Evolutionary conservation across 306 rosid genomes (phyloP), one percentile per base, ranked within the genome.

Genomic region (Amphicarpaea edgeworthii): DNA sequence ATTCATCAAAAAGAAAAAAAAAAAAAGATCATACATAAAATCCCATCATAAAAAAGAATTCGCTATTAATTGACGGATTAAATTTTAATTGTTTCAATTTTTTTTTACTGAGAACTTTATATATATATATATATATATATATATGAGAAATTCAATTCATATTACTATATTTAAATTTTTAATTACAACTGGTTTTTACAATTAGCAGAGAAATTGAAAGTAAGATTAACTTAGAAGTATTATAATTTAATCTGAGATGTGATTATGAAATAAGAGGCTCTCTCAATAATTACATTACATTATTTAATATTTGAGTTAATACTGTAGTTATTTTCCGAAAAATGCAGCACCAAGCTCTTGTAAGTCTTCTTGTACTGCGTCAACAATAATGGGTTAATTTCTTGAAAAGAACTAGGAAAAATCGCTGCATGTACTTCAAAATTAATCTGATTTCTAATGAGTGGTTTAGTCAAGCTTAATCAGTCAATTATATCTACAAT

Each of bases 401-500:
- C n/a, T n/a, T n/a, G 26, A 12, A 6, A 45, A 69, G 1, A 26
- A 23, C 20, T 17, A 12, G 15, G 8, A 16, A 16, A 49, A 10
- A 45, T 23, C 8, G 21, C 15, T 0, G 34, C 10, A 46, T 4
- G 34, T 4, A 14, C 49, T 19, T 74, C 7, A 32, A 46, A 62
- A 62, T n/a, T n/a, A n/a, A n/a, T 34, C 50, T 15, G 20, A 24
- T 40, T 38, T 17, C 19, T 14, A 55, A 54, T 19, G 47, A 68
- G 54, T 67, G 32, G 38, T 15, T 51, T 20, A 63, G 50, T 79
- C 58, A 79, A 51, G 16, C 73, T 19, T 67, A 40, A 77, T 45
- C 7, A 45, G n/a, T 16, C 23, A 53, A 70, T 30, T 30, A 60
- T 68, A 26, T 62, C n/a, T n/a, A n/a, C n/a, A n/a, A 38, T 1